Evolutionary conservation across 306 rosid species (phyloP).

Genomic region (Quercus mongolica): DNA sequence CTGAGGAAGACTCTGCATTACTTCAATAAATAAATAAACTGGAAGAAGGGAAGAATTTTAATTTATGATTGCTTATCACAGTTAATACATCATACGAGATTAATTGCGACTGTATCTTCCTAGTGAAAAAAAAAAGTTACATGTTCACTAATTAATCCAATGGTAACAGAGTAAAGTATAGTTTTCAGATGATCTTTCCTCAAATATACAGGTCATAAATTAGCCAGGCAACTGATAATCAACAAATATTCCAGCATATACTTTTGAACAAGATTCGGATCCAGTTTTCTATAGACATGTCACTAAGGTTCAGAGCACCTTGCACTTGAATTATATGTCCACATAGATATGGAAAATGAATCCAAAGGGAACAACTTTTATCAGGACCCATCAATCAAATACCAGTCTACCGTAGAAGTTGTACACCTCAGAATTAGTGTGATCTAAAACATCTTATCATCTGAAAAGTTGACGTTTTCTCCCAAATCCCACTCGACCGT

Average conservation of each 20-base stretch:
- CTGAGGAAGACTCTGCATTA: background rate
- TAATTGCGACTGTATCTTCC: background rate
- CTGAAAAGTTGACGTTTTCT: background rate
- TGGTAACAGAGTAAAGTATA: background rate
- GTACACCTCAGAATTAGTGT: background rate
- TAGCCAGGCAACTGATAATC: background rate
- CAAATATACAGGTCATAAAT: background rate
- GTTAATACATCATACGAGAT: background rate
- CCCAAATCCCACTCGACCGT: background rate
- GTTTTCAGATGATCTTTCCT: background rate
- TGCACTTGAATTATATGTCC: background rate
- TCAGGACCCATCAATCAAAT: background rate
- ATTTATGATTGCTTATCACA: background rate
- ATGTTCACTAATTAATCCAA: background rate
- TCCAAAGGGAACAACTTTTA: background rate
- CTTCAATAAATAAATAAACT: background rate
- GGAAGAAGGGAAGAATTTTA: background rate
- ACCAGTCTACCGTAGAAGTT: background rate
- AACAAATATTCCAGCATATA: background rate
- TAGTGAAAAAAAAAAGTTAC: background rate
- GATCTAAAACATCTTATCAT: background rate
- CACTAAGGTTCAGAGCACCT: background rate
- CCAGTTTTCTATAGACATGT: background rate
- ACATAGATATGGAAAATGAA: background rate
- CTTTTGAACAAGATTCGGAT: constrained; percentile 2